Conservation (phyloP, 768 basidiomycete species). For the Termitomyces sp. region DNA sequence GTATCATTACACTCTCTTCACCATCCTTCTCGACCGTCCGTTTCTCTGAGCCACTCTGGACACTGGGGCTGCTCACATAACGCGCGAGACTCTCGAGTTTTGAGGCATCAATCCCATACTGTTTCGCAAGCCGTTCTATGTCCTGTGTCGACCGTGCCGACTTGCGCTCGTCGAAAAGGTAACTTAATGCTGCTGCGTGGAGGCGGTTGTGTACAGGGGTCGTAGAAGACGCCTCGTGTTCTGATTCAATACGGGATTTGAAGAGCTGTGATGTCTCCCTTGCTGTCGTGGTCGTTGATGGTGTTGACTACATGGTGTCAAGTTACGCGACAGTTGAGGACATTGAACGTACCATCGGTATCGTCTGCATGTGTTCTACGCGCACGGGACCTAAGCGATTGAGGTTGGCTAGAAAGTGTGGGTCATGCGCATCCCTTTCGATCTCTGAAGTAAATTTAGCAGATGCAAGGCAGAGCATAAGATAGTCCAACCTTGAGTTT, state of each 20-base stretch:
- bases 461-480: background rate
- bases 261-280: slow-evolving; percentile 38
- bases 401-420: slow-evolving; percentile 64
- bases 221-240: slow-evolving; percentile 41
- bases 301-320: slow-evolving; percentile 1
- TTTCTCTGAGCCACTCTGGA: slow-evolving; percentile 39
- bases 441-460: slow-evolving; percentile 38
- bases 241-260: slow-evolving; percentile 47
- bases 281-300: slow-evolving; percentile 8
- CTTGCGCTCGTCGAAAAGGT: slow-evolving; percentile 63
- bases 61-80: slow-evolving; percentile 61
- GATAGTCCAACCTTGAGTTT: slow-evolving; percentile 35
- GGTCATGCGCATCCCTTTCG: slow-evolving; percentile 61
- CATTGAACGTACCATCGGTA: slow-evolving; percentile 36
- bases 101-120: slow-evolving; percentile 48
- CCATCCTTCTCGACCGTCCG: slow-evolving; percentile 47
- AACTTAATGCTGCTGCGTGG: slow-evolving; percentile 43
- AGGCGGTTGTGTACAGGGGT: slow-evolving; percentile 45
- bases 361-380: slow-evolving; percentile 57
- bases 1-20: slow-evolving; percentile 43
- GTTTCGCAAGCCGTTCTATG: slow-evolving; percentile 42
- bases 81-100: slow-evolving; percentile 47
- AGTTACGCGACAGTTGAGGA: background rate
- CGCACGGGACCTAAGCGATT: slow-evolving; percentile 58
- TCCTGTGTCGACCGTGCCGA: slow-evolving; percentile 30